Evolutionary conservation across 768 basidiomycete genomes (phyloP).

Genomic region (Amanita exitialis): DNA sequence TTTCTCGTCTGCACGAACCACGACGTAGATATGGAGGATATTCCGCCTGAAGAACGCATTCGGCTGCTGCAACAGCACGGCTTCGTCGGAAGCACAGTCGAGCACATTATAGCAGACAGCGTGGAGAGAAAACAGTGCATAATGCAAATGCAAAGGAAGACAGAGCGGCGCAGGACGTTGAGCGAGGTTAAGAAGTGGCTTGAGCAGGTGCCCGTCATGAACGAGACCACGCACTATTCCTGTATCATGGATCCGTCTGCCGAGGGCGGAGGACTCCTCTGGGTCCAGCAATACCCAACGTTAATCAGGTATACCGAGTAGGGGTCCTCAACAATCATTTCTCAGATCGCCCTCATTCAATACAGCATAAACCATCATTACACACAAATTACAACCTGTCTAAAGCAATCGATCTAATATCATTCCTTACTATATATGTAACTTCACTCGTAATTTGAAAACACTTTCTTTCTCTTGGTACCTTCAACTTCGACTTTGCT

Average conservation of each 20-base stretch:
- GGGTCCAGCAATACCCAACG: conserved; percentile 19
- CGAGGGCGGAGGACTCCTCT: conserved; percentile 23
- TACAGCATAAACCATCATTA: no score
- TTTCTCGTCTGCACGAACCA: conserved; percentile 28
- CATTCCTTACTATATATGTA: no score
- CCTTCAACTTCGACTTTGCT: no score
- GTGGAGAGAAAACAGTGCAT: conserved; percentile 21
- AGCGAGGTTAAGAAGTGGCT: conserved; percentile 21
- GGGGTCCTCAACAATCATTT: no score
- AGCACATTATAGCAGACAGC: conserved; percentile 17
- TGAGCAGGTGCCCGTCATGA: conserved; percentile 22
- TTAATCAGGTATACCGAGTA: no score
- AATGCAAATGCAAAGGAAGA: conserved; percentile 12
- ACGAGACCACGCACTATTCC: conserved; percentile 26
- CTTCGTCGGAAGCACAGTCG: conserved; percentile 9
- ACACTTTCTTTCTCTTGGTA: no score
- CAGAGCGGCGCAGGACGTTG: conserved; percentile 5
- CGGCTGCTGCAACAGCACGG: conserved; percentile 10
- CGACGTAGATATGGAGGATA: conserved; percentile 19
- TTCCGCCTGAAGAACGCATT: conserved; percentile 13
- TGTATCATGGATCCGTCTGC: conserved; percentile 28
- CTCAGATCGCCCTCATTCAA: no score
- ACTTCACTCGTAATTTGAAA: no score
- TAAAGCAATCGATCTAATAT: no score
- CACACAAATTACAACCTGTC: no score